Percentiles rank a stretch among this genome's conserved stretches.
These are phyloP conservation scores for Parasarocladium wereldwijsianum DNA, from an alignment of 2,329 filamentous ascomycete species.

Conservation along the genomic window DNA sequence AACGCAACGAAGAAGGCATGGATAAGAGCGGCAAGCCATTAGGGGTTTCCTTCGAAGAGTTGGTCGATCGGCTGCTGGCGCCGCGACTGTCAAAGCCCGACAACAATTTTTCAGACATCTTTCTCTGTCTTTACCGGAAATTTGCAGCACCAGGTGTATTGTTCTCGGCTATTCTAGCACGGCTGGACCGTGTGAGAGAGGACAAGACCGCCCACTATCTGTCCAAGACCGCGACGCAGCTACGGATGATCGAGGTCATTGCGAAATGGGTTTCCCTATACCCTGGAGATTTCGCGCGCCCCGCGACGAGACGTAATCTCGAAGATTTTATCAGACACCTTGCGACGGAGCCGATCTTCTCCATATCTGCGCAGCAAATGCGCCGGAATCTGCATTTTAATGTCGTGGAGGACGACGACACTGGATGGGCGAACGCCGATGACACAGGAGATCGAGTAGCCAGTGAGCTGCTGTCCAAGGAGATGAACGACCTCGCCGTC, in stretches of 20 bases:
- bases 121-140: conserved; percentile 85
- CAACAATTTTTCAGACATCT: conserved; percentile 74
- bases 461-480: conserved; percentile 20
- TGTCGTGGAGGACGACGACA: conserved; percentile 77
- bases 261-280: conserved; percentile 84
- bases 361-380: conserved; percentile 76
- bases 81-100: conserved; percentile 78
- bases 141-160: conserved; percentile 74
- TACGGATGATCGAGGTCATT: conserved; percentile 70
- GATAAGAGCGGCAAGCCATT: conserved; percentile 30
- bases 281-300: conserved; percentile 81
- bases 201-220: conserved; percentile 55
- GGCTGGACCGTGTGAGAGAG: conserved; percentile 56
- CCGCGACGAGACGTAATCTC: conserved; percentile 55
- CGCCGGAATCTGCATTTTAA: conserved; percentile 56
- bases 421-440: conserved; percentile 80
- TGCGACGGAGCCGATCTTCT: conserved; percentile 67
- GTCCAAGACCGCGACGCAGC: conserved; percentile 63
- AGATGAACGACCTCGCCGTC: conserved; percentile 21
- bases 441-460: conserved; percentile 24
- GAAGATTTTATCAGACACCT: conserved; percentile 62
- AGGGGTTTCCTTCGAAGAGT: conserved; percentile 49
- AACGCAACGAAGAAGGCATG: conserved; percentile 49
- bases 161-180: conserved; percentile 61
- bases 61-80: conserved; percentile 76